Conservation (phyloP, 495 filamentous ascomycete genomes). For the Talaromyces nanjingensis region DNA sequence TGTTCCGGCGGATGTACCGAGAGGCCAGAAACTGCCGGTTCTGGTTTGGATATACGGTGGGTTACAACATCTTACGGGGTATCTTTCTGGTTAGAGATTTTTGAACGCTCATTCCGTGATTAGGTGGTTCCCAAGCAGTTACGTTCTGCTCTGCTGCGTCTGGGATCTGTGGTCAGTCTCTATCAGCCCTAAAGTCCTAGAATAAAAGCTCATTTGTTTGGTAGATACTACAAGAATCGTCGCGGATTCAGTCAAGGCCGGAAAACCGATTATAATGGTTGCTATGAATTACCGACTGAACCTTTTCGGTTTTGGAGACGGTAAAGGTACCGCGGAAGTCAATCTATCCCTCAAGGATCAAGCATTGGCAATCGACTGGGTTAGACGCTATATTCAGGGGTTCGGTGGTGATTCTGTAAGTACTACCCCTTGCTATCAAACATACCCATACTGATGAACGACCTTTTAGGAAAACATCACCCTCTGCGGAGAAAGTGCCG, state of each 20-base stretch:
- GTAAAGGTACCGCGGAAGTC: constrained; percentile 27
- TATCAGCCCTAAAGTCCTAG: no score
- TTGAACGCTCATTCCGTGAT: not conserved
- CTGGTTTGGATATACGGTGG: constrained; percentile 39
- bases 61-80: not conserved
- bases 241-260: constrained; percentile 25
- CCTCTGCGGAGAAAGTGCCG: constrained; percentile 31
- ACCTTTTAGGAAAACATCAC: constrained; percentile 27
- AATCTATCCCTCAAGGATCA: constrained; percentile 61
- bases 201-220: no score
- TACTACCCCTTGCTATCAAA: not conserved
- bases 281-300: constrained; percentile 60
- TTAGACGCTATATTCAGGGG: constrained; percentile 44
- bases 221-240: constrained; percentile 29
- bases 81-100: not conserved
- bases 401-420: constrained; percentile 60
- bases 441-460: not conserved
- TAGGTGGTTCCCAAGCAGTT: constrained; percentile 32
- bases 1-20: constrained; percentile 18
- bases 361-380: constrained; percentile 57
- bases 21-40: constrained; percentile 22
- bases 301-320: constrained; percentile 57
- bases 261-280: constrained; percentile 51
- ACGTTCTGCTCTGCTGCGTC: constrained; percentile 37
- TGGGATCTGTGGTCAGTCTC: constrained; percentile 35